Conservation (phyloP, 2,329 filamentous ascomycete species). For the Trichoderma gracile region DNA sequence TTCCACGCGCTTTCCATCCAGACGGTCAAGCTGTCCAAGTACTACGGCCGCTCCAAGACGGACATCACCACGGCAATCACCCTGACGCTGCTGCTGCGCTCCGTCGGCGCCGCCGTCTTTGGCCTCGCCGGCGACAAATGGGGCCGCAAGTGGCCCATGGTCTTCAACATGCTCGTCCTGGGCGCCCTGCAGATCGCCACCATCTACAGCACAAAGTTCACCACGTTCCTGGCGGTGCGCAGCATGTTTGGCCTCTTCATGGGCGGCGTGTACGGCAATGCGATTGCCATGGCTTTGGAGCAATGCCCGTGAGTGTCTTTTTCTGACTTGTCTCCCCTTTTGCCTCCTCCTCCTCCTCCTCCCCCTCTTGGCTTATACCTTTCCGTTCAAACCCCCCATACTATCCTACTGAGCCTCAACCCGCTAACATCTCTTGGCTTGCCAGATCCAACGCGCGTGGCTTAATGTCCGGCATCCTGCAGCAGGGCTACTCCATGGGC, state of each 20-base stretch:
- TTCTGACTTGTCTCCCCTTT: not conserved
- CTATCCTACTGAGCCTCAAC: too few species aligned
- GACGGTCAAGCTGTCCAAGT: constrained; percentile 65
- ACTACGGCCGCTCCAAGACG: constrained; percentile 56
- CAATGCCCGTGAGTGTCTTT: constrained; percentile 61
- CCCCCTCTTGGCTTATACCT: too few species aligned
- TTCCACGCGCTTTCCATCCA: constrained; percentile 81
- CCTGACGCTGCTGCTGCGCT: constrained; percentile 71
- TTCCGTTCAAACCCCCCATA: too few species aligned
- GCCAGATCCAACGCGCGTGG: constrained; percentile 65
- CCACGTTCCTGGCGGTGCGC: constrained; percentile 72
- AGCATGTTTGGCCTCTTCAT: constrained; percentile 76
- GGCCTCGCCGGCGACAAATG: constrained; percentile 77
- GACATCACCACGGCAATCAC: constrained; percentile 75
- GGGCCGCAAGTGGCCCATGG: constrained; percentile 83
- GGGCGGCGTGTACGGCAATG: constrained; percentile 79
- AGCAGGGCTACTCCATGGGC: constrained; percentile 79
- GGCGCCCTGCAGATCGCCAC: constrained; percentile 71
- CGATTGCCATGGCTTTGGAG: constrained; percentile 75
- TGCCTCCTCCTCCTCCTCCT: not conserved
- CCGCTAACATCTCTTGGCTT: constrained; percentile 29
- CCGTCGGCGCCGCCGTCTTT: constrained; percentile 73
- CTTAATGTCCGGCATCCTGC: constrained; percentile 78
- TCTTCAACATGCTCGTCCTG: constrained; percentile 73
- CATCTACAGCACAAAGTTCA: constrained; percentile 71